phyloP scores from a whole-genome alignment of 1,284 basidiomycete species.

The Fomitopsis palustris region DNA sequence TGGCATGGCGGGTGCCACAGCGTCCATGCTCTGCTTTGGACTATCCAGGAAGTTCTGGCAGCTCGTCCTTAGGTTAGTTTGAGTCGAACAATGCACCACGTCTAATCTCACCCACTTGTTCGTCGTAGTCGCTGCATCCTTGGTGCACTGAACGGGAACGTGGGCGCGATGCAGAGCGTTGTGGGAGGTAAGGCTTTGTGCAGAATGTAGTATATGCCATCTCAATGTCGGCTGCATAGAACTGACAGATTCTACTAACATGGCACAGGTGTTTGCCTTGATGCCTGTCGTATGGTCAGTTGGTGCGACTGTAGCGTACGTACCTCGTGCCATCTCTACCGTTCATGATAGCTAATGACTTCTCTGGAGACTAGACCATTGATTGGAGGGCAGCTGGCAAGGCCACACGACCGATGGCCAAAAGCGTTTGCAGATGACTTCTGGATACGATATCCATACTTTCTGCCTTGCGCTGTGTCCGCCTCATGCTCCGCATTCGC shows the following conservation, averaged over 20 bases:
- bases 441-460: constrained; percentile 53
- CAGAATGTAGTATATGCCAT: not conserved
- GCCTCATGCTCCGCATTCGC: constrained; percentile 34
- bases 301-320: constrained; percentile 44
- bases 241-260: constrained; percentile 49
- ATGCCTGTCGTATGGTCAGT: constrained; percentile 47
- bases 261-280: constrained; percentile 45
- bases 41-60: constrained; percentile 44
- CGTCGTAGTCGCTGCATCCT: constrained; percentile 43
- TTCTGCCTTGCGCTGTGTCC: constrained; percentile 47
- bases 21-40: constrained; percentile 57
- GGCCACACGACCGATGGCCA: constrained; percentile 46
- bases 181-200: constrained; percentile 26
- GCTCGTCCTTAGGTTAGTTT: constrained; percentile 34
- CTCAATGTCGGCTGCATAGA: constrained; percentile 24
- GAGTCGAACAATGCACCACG: not conserved
- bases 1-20: constrained; percentile 48
- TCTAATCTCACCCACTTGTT: not conserved
- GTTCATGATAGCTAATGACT: not conserved
- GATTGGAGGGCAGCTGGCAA: constrained; percentile 46
- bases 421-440: constrained; percentile 38
- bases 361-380: constrained; percentile 36
- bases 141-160: constrained; percentile 51
- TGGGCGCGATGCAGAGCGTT: constrained; percentile 51
- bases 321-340: not conserved